phyloP scores from a whole-genome alignment of 148 eudicot species.

The Agrostemma githago region DNA sequence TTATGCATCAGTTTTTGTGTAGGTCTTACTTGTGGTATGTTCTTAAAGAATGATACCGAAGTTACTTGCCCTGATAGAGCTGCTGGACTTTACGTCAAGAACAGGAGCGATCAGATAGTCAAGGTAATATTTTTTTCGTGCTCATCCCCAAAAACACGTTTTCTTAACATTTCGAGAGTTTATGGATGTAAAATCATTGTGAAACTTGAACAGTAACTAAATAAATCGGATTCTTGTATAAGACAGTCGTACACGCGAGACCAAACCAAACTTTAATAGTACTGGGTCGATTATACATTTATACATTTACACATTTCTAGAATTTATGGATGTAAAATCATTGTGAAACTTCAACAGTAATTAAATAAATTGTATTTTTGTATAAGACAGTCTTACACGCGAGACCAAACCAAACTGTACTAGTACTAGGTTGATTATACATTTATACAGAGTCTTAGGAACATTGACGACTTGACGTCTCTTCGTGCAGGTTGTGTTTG shows the following conservation, averaged over 20 bases:
- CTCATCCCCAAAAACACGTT: neutral
- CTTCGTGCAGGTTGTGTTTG: slow-evolving; percentile 57
- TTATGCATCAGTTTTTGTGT: slow-evolving; percentile 32
- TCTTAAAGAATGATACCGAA: slow-evolving; percentile 58
- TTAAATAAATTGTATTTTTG: neutral
- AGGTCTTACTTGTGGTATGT: slow-evolving; percentile 93
- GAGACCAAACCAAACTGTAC: neutral
- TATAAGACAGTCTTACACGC: too few relatives aligned
- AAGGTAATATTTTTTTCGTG: slow-evolving; percentile 49
- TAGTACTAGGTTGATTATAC: neutral
- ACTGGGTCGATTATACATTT: too few relatives aligned
- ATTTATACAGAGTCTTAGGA: neutral
- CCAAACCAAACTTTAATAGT: too few relatives aligned
- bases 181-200: neutral
- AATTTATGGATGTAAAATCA: neutral
- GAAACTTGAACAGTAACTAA: neutral
- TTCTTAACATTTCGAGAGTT: neutral
- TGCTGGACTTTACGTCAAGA: slow-evolving; percentile 89
- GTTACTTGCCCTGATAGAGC: slow-evolving; percentile 75
- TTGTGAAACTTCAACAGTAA: neutral
- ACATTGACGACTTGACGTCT: slow-evolving; percentile 1
- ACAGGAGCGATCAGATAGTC: slow-evolving; percentile 67
- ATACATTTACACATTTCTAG: too few relatives aligned
- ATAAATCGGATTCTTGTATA: neutral
- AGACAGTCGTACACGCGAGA: too few relatives aligned